A percentile compares a stretch with the other conserved stretches of the same genome.
phyloP scores from a whole-genome alignment of 164 flowering plant species.

The Nelumbo lutea region DNA sequence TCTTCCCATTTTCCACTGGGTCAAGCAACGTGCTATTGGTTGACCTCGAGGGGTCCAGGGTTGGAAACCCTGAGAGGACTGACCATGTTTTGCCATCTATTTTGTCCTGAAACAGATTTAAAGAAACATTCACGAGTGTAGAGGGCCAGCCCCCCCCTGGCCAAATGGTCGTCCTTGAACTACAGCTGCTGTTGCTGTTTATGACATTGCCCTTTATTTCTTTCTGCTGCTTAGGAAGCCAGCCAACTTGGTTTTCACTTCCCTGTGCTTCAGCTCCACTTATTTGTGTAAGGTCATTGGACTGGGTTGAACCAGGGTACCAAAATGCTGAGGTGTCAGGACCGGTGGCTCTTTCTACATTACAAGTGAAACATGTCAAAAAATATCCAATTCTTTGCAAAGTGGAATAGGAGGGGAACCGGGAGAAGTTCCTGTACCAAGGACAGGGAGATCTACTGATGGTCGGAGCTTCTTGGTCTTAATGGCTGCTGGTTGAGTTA shows the following conservation, averaged over 20 bases:
- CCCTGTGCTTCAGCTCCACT: conserved; percentile 38
- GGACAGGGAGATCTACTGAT: conserved; percentile 36
- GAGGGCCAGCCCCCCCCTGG: conserved; percentile 43
- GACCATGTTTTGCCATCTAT: conserved; percentile 36
- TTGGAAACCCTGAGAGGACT: conserved; percentile 28
- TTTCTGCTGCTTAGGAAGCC: conserved; percentile 39
- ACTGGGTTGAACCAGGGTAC: conserved; percentile 38
- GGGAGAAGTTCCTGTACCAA: conserved; percentile 28
- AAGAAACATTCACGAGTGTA: conserved; percentile 31
- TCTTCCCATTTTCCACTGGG: conserved; percentile 35
- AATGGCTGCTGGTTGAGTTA: conserved; percentile 24
- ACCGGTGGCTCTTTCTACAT: conserved; percentile 31
- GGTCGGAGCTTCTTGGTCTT: conserved; percentile 66
- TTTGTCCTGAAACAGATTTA: conserved; percentile 31
- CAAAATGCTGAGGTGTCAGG: conserved; percentile 36
- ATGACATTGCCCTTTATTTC: conserved; percentile 18
- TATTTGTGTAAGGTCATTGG: conserved; percentile 29
- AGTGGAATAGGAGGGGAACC: not conserved
- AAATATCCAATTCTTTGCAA: conserved; percentile 3
- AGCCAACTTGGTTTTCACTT: conserved; percentile 27
- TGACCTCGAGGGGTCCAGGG: conserved; percentile 18
- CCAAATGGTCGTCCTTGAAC: conserved; percentile 15
- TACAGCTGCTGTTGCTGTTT: conserved; percentile 21
- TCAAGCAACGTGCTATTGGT: conserved; percentile 14
- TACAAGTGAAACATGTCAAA: not conserved